These are phyloP conservation scores for Pseudotsuga menziesii DNA, from an alignment of 75 land plant species.

Conservation along the genomic window DNA sequence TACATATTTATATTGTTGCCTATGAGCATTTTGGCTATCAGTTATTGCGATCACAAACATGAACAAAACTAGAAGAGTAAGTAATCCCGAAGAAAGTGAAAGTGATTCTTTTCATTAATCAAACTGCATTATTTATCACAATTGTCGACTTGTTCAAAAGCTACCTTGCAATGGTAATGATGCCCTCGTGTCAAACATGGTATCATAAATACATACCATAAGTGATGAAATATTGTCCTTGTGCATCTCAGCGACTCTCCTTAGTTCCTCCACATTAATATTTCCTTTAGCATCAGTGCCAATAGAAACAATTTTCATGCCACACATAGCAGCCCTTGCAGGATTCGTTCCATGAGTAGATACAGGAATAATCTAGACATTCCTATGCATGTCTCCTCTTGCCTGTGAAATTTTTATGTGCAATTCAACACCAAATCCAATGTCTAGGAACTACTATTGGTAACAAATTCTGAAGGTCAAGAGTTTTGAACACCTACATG, in stretches of 20 bases:
- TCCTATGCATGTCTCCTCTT: conserved; percentile 10
- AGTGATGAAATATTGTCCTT: conserved; percentile 29
- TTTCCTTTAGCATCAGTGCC: conserved; percentile 12
- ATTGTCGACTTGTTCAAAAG: too few relatives aligned
- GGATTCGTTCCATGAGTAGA: conserved; percentile 59
- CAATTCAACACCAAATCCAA: neutral
- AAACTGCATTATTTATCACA: too few relatives aligned
- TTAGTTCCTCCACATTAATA: conserved; percentile 13
- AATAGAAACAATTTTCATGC: conserved; percentile 8
- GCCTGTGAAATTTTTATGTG: neutral
- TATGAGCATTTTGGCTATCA: too few relatives aligned
- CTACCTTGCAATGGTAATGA: too few relatives aligned
- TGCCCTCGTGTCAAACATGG: neutral
- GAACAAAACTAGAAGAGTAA: too few relatives aligned
- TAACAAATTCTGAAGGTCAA: neutral
- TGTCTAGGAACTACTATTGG: neutral
- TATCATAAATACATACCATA: neutral
- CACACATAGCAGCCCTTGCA: conserved; percentile 39
- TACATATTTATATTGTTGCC: too few relatives aligned
- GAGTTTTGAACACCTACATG: conserved; percentile 16
- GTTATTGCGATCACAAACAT: too few relatives aligned
- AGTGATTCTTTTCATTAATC: too few relatives aligned
- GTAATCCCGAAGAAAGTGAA: too few relatives aligned
- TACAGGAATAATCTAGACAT: conserved; percentile 36
- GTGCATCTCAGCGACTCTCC: conserved; percentile 35